Percentiles rank a stretch among this genome's conserved stretches.
These are phyloP conservation scores for Acanthamoeba royreba DNA, from an alignment of 208 protist species.

Conservation along the genomic window DNA sequence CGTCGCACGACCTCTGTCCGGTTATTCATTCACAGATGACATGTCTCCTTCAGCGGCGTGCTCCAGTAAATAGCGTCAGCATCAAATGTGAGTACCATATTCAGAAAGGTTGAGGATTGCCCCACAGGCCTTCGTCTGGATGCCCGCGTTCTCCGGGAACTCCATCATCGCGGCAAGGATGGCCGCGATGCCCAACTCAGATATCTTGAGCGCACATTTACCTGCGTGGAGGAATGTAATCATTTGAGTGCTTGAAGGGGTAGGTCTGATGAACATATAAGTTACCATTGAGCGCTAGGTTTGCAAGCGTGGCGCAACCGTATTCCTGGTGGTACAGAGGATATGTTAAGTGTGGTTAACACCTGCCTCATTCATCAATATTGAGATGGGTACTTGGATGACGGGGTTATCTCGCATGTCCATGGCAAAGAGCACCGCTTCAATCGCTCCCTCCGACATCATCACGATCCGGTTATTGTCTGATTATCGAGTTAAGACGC, in stretches of 20 bases:
- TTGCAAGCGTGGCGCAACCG: not conserved
- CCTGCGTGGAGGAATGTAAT: not conserved
- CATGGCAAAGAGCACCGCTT: not conserved
- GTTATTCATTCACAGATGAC: no score
- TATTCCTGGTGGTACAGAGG: not conserved
- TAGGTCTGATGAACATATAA: not conserved
- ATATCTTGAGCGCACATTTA: not conserved
- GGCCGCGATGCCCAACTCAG: not conserved
- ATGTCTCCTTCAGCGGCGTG: not conserved
- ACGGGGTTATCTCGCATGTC: not conserved
- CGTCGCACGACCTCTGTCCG: not conserved
- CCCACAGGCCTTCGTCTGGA: not conserved
- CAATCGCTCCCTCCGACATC: not conserved
- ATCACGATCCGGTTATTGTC: not conserved
- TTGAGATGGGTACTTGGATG: not conserved
- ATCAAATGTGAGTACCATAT: not conserved
- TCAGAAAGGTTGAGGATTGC: not conserved
- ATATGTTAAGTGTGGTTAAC: no score
- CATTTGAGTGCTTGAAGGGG: not conserved
- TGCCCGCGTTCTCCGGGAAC: not conserved
- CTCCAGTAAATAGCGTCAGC: no score
- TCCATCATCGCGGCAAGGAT: not conserved
- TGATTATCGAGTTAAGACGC: no score
- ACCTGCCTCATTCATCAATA: no score
- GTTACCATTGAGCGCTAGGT: not conserved